Conservation (phyloP, 2,329 filamentous ascomycete species). For the Mycogone perniciosa region DNA sequence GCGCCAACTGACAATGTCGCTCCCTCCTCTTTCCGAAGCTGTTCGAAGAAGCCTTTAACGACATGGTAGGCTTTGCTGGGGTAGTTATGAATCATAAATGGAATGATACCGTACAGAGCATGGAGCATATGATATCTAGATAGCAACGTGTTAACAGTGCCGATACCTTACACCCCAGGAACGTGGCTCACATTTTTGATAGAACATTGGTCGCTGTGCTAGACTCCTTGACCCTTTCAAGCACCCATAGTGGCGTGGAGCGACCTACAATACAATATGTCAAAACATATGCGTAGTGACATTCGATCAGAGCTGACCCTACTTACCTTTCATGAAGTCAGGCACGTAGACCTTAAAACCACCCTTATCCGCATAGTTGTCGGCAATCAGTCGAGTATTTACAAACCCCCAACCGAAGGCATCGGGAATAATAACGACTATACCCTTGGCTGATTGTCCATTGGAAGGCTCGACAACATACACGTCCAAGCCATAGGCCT, state of each 20-base stretch:
- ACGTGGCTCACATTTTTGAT: conserved; percentile 1
- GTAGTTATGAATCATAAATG: conserved; percentile 27
- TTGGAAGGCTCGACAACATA: conserved; percentile 38
- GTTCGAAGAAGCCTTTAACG: conserved; percentile 32
- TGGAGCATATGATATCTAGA: conserved; percentile 22
- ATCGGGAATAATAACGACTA: conserved; percentile 49
- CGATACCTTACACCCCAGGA: background rate
- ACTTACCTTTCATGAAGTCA: conserved; percentile 44
- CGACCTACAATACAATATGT: conserved; percentile 18
- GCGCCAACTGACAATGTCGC: conserved; percentile 36
- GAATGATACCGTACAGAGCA: conserved; percentile 22
- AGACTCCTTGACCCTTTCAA: conserved; percentile 22
- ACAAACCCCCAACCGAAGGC: conserved; percentile 49
- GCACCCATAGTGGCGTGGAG: conserved; percentile 24
- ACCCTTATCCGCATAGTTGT: conserved; percentile 46
- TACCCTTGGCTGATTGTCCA: conserved; percentile 32
- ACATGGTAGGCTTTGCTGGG: conserved; percentile 26
- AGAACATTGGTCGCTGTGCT: background rate
- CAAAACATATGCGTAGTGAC: background rate
- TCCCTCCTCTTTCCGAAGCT: conserved; percentile 29
- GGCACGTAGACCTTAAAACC: conserved; percentile 47
- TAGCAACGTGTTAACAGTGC: background rate
- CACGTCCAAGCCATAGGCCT: conserved; percentile 41
- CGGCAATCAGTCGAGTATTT: conserved; percentile 47
- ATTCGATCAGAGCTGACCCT: background rate